Evolutionary conservation across 768 basidiomycete genomes (phyloP), one percentile per base, ranked within the genome.

Genomic region (Hygrophorus pudorinus): DNA sequence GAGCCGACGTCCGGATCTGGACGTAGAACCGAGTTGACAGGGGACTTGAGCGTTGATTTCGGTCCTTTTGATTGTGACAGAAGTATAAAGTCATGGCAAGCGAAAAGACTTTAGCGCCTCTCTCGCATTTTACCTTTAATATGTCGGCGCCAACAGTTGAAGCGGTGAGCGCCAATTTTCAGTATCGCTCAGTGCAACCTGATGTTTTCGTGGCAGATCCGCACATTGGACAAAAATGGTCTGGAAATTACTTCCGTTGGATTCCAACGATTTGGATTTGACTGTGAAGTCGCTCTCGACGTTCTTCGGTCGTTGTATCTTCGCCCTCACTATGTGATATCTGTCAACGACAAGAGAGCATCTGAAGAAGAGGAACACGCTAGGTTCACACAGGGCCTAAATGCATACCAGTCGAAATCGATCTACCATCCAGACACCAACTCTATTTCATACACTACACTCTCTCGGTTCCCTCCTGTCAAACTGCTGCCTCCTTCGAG

Each of bases 401-500:
- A 67, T 29, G 65, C 67, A 18, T 86, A 83, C 61, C 81, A 86
- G 59, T 85, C 89, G 45, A 82, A 89, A 59, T 85, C 90, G 17
- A 89, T 91, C 55, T 94, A 75, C 64, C 76, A 88, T 59, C 83
- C 85, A 31, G 74, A 82, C 48, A 76, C 73, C 18, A 75, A 82
- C 51, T 76, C 85, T 30, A 91, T 96, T 61, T 87, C 92, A 34
- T 97, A 93, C 65, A 87, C 89, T 38, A 90, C 91, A 18, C 76
- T 94, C 45, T 80, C 85, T 43, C 82, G 87, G 35, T 99, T 92
- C 63, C 88, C 92, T 8, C 90, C 94, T 3, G 93, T 99, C 48
- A 88, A 78, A 55, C 78, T 92, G 38, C 78, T 99, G 38, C 63
- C 88, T 8, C 78, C 85, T 16, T 70, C 79, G 2, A 62, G 68